These are phyloP conservation scores for Apiospora saccharicola DNA, from an alignment of 2,329 filamentous ascomycete species.

Conservation along the genomic window DNA sequence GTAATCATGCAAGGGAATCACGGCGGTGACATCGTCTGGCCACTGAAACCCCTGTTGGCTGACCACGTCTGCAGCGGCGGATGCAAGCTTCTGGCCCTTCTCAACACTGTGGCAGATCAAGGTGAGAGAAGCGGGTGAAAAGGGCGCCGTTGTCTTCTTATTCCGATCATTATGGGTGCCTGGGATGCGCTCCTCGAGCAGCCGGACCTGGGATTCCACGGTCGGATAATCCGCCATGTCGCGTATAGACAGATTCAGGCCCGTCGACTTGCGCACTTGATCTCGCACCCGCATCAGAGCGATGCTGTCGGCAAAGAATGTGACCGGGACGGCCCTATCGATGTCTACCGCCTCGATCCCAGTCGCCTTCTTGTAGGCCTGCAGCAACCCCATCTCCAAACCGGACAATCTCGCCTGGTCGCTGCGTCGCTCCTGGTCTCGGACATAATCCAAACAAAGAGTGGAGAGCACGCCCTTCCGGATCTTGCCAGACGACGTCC, in stretches of 20 bases:
- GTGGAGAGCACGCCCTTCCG: neutral
- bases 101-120: neutral
- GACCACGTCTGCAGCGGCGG: neutral
- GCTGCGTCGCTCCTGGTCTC: neutral
- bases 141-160: neutral
- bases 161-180: neutral
- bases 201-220: neutral
- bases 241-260: neutral
- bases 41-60: neutral
- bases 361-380: neutral
- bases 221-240: neutral
- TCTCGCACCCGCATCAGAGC: neutral
- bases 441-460: neutral
- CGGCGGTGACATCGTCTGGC: neutral
- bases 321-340: neutral
- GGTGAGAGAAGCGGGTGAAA: neutral
- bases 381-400: neutral
- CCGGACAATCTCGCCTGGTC: neutral
- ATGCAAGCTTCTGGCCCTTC: neutral
- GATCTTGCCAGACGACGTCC: neutral
- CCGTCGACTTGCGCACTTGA: neutral
- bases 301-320: neutral
- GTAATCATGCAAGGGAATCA: conserved; percentile 22
- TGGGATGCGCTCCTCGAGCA: neutral
- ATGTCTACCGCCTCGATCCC: neutral